Conservation (phyloP, 2,329 filamentous ascomycete genomes). For the Diplodia sapinea region DNA sequence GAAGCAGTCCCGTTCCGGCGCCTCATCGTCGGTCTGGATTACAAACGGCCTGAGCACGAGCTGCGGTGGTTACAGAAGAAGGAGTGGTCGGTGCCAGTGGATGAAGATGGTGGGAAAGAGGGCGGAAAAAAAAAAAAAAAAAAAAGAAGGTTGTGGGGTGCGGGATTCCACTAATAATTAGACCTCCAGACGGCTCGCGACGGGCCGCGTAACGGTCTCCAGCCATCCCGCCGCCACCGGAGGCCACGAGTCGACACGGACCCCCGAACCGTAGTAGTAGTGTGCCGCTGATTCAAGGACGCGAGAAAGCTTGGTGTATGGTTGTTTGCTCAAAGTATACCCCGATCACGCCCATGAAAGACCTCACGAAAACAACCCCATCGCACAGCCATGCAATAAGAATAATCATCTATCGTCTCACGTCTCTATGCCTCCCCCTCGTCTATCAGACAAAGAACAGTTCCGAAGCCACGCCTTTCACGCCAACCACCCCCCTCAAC, state of each 20-base stretch:
- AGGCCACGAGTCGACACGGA: too few species aligned
- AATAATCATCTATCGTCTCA: too few species aligned
- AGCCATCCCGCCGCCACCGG: background rate
- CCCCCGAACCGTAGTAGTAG: too few species aligned
- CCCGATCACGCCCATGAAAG: too few species aligned
- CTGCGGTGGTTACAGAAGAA: background rate
- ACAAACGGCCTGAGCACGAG: background rate
- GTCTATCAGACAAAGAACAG: too few species aligned
- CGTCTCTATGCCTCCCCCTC: too few species aligned
- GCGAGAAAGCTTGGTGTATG: too few species aligned
- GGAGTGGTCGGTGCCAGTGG: background rate
- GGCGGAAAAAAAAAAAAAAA: background rate
- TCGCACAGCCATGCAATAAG: too few species aligned
- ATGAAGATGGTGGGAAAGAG: background rate
- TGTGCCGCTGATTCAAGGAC: too few species aligned
- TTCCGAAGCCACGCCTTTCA: background rate
- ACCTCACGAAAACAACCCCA: too few species aligned
- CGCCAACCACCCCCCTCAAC: background rate
- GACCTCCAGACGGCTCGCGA: background rate
- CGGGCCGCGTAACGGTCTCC: background rate
- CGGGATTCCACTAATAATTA: background rate
- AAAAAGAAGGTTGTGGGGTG: background rate
- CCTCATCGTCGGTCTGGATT: background rate
- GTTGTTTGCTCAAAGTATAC: too few species aligned
- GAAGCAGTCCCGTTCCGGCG: background rate